Evolutionary conservation across 106 monocot genomes (phyloP), one percentile per base, ranked within the genome.

Genomic region (Dendrobium officinale): DNA sequence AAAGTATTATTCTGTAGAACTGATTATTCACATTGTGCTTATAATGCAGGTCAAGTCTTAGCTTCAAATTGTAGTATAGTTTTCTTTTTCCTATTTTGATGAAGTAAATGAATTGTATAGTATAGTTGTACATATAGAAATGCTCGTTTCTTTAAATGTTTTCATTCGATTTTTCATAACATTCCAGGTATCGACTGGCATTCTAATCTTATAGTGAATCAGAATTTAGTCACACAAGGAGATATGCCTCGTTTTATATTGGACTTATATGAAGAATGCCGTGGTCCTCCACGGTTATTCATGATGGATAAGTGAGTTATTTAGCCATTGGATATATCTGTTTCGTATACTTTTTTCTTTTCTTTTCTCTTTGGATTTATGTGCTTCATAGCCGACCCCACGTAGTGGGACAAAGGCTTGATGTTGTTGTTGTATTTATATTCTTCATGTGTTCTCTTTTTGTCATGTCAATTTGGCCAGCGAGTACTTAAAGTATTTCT

Each of bases 161-260:
- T 41, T 11, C 18, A 43, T 49, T 24, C 13, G 3, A n/a, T 45
- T 64, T 43, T 67, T 20, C 45, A 13, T 13, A 58, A 54, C 61
- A 72, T 54, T 88, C 42, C 79, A 98, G 98, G 89, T 61, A 81
- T 88, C 75, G 84, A 99, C 22, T 99, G 95, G 91, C 92, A 91
- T 86, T 61, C 95, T 66, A 91, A 91, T 84, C 74, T 88, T 83
- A 89, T 88, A 80, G 68, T 84, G 26, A 87, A 91, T 78, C 89
- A 92, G 26, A 99, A 99, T 85, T 66, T 93, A 83, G 73, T 99
- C 43, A 95, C 89, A 26, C 84, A 82, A 85, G 92, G 91, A 80
- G 98, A 99, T 85, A 93, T 99, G 95, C 98, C 98, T 48, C 91
- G 95, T 75, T 95, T 95, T 82, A 75, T 99, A 85, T 83, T 99